phyloP scores from a whole-genome alignment of 148 eudicot genomes.

The Dysphania ambrosioides region DNA sequence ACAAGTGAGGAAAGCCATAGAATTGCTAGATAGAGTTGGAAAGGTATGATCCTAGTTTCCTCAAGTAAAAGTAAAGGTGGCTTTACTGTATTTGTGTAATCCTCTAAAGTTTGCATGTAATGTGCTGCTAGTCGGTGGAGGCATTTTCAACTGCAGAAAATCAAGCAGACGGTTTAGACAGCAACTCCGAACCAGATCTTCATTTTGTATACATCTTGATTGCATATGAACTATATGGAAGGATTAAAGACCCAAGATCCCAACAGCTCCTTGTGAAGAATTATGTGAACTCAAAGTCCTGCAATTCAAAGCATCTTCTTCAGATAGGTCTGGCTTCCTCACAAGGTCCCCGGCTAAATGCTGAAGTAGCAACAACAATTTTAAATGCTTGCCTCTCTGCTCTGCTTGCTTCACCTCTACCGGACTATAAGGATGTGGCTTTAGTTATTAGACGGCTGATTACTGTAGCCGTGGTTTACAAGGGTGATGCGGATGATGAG shows the following conservation, averaged over 20 bases:
- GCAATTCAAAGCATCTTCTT: slow-evolving; percentile 71
- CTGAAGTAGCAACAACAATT: slow-evolving; percentile 69
- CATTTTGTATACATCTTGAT: slow-evolving; percentile 53
- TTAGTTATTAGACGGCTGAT: slow-evolving; percentile 63
- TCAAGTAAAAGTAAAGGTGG: not conserved
- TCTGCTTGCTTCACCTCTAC: slow-evolving; percentile 64
- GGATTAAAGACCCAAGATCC: slow-evolving; percentile 49
- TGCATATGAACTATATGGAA: slow-evolving; percentile 70
- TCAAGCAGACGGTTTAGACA: slow-evolving; percentile 36
- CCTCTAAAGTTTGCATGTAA: slow-evolving; percentile 16
- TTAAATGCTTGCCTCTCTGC: slow-evolving; percentile 62
- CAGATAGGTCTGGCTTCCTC: slow-evolving; percentile 74
- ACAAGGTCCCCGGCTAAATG: slow-evolving; percentile 58
- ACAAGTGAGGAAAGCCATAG: slow-evolving; percentile 67
- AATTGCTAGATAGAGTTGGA: slow-evolving; percentile 69
- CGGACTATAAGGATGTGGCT: slow-evolving; percentile 69
- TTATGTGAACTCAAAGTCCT: slow-evolving; percentile 63
- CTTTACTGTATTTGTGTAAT: not conserved
- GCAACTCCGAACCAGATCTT: slow-evolving; percentile 46
- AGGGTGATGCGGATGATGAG: slow-evolving; percentile 67
- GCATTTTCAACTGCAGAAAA: slow-evolving; percentile 38
- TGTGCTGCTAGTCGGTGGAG: slow-evolving; percentile 48
- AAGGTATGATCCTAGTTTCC: slow-evolving; percentile 48
- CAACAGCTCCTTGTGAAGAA: slow-evolving; percentile 59
- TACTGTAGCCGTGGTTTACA: slow-evolving; percentile 40